A percentile compares a stretch with the other conserved stretches of the same genome.
These are phyloP conservation scores for Micractinium conductrix DNA, from an alignment of 139 green algal genomes.

Conservation along the genomic window DNA sequence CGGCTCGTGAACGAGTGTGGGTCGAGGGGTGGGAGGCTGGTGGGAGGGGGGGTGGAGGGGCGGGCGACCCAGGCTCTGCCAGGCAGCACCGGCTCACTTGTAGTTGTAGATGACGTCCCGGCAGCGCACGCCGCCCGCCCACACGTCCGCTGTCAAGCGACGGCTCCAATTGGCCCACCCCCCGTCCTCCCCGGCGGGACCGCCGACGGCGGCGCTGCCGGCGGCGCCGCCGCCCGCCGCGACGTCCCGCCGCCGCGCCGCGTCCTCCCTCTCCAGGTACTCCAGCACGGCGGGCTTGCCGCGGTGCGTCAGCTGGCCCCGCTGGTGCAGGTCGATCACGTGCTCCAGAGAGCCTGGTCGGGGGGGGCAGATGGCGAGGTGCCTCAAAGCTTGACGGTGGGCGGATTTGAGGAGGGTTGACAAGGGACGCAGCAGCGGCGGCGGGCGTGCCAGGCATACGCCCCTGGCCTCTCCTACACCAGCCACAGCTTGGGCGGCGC, in stretches of 20 bases:
- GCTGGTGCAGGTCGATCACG: slow-evolving; percentile 42
- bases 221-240: too few species aligned
- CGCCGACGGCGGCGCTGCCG: background rate
- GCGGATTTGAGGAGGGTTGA: too few species aligned
- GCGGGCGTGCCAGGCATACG: too few species aligned
- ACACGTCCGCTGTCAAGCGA: background rate
- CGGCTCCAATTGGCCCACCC: background rate
- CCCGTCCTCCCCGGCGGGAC: background rate
- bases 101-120: background rate
- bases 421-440: too few species aligned
- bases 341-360: slow-evolving; percentile 37
- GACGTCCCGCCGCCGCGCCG: background rate
- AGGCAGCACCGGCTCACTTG: too few species aligned
- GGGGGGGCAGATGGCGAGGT: background rate
- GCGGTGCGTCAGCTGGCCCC: slow-evolving; percentile 9
- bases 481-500: too few species aligned
- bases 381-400: background rate
- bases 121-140: background rate
- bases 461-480: too few species aligned
- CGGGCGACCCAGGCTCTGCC: too few species aligned
- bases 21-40: too few species aligned
- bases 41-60: too few species aligned
- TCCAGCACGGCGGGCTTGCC: slow-evolving; percentile 11
- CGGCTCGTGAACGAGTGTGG: too few species aligned
- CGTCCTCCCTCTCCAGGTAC: slow-evolving; percentile 4